A percentile compares a stretch with the other conserved stretches of the same genome.
These are phyloP conservation scores for Fusarium sp. DNA, from an alignment of 2,329 filamentous ascomycete species.

Conservation along the genomic window DNA sequence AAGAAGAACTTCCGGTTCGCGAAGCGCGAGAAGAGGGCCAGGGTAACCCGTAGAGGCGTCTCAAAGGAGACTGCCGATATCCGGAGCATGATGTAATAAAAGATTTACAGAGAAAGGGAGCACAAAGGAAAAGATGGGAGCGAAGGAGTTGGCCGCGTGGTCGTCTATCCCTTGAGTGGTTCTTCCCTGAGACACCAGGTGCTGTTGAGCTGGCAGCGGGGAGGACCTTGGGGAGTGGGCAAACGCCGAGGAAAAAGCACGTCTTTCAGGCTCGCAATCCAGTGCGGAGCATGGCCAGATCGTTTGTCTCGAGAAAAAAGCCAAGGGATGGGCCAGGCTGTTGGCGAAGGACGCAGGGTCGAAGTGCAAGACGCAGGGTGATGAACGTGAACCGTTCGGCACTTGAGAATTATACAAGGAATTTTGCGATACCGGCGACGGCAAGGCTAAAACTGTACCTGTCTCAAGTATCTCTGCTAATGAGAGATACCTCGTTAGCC, in stretches of 20 bases:
- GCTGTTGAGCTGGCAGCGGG: neutral
- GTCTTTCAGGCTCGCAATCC: neutral
- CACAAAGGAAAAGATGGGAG: constrained; percentile 64
- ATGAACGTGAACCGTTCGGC: neutral
- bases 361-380: neutral
- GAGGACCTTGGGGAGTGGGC: neutral
- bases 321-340: neutral
- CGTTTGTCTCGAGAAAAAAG: neutral
- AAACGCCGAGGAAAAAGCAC: neutral
- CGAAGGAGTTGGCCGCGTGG: neutral
- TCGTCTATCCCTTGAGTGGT: neutral
- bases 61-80: constrained; percentile 1
- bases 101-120: neutral
- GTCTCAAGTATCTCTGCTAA: neutral
- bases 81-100: constrained; percentile 16
- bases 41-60: constrained; percentile 3
- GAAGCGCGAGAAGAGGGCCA: constrained; percentile 33
- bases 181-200: neutral
- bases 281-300: neutral
- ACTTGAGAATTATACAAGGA: neutral
- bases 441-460: neutral
- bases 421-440: neutral
- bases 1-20: constrained; percentile 49
- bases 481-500: neutral
- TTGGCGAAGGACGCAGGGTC: neutral